Evolutionary conservation across 2,329 filamentous ascomycete species (phyloP).

Genomic region (Sphaceloma murrayae): DNA sequence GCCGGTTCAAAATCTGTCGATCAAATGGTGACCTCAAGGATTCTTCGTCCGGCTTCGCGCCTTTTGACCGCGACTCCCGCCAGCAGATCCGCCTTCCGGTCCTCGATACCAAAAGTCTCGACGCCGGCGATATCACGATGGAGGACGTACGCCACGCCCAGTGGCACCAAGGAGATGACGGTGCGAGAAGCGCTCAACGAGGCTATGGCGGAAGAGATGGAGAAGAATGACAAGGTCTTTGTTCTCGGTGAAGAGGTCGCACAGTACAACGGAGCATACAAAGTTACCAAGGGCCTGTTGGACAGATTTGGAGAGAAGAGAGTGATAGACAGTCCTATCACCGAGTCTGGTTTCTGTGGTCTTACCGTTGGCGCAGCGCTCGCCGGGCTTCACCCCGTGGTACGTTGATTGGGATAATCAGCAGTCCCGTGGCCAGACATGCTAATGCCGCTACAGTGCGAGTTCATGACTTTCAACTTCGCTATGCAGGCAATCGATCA

Average conservation of each 20-base stretch:
- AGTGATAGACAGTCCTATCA: conserved; percentile 97
- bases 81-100: conserved; percentile 44
- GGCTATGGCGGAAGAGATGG: conserved; percentile 94
- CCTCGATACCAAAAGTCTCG: conserved; percentile 30
- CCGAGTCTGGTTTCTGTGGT: conserved; percentile 90
- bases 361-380: conserved; percentile 90
- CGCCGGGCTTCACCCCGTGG: conserved; percentile 85
- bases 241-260: conserved; percentile 95
- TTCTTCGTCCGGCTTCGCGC: conserved; percentile 55
- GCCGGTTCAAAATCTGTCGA: background rate
- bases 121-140: conserved; percentile 39
- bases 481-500: conserved; percentile 99
- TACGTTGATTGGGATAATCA: conserved; percentile 50
- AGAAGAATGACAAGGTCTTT: conserved; percentile 89
- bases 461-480: conserved; percentile 99
- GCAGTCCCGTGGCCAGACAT: too few relatives aligned
- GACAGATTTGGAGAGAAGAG: conserved; percentile 96
- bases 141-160: conserved; percentile 48
- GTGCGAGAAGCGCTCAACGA: conserved; percentile 97
- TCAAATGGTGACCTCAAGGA: conserved; percentile 49
- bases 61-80: conserved; percentile 47
- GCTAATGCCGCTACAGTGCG: conserved; percentile 53
- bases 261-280: conserved; percentile 99
- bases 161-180: conserved; percentile 79
- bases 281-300: conserved; percentile 94